Conservation (phyloP, 345 rosid species). For the Fremontodendron californicum region DNA sequence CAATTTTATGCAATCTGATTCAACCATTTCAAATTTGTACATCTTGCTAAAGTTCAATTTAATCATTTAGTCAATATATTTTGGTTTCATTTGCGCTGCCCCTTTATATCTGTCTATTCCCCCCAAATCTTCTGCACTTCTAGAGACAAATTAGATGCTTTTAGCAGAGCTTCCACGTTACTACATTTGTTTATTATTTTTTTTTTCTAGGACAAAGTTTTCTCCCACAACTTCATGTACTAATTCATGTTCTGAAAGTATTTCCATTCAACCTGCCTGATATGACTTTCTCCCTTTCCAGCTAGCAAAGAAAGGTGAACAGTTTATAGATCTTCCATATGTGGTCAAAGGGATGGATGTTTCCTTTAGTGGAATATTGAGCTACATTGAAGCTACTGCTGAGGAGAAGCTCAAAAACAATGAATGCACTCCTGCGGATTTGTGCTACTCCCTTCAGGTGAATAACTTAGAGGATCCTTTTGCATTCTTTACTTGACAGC, state of each 20-base stretch:
- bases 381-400: slow-evolving; percentile 78
- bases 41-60: slow-evolving; percentile 2
- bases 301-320: slow-evolving; percentile 96
- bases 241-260: neutral
- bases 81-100: neutral
- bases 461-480: slow-evolving; percentile 1
- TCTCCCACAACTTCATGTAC: neutral
- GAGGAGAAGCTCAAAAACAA: slow-evolving; percentile 78
- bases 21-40: neutral
- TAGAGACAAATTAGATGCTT: neutral
- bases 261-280: slow-evolving; percentile 1
- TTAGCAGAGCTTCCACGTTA: neutral
- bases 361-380: slow-evolving; percentile 90
- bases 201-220: neutral
- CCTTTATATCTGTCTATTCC: neutral
- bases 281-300: slow-evolving; percentile 22
- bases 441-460: slow-evolving; percentile 96
- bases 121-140: neutral
- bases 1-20: neutral
- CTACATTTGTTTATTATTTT: neutral
- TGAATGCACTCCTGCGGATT: slow-evolving; percentile 87
- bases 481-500: no score
- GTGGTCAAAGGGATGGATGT: slow-evolving; percentile 99
- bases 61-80: neutral
- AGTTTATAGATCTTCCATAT: slow-evolving; percentile 85